Evolutionary conservation across 2,329 filamentous ascomycete species (phyloP), one percentile per base, ranked within the genome.

Genomic region (Ascochyta clinopodiicola): DNA sequence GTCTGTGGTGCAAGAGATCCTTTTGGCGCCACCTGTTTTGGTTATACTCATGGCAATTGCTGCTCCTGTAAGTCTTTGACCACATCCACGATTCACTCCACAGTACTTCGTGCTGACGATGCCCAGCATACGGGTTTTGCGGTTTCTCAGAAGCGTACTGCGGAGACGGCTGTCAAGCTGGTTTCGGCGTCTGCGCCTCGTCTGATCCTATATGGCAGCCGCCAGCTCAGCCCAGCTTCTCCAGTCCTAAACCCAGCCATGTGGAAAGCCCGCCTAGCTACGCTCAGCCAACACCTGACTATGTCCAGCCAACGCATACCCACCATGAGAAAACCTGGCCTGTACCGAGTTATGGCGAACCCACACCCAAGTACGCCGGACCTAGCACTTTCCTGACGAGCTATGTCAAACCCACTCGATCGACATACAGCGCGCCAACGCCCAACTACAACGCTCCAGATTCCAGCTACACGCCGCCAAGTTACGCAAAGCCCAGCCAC

Each of bases 11-110:
- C 8, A 15, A 39, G 29, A 8, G 32, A 32, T 10, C 12, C 34
- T 12, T 19, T 15, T 2, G 48, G 48, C 6, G 53, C 38, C 3
- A 59, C 40, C 1, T 63, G 58, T 21, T 34, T 37, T 7, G 46
- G 47, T 2, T 56, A 36, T 22, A 19, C n/a, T n/a, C 48, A 44
- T 7, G 59, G 59, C 8, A 36, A 52, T 15, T 62, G 56, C 29
- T 62, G 59, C 42, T 62, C 59, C 25, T 19, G 54, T 57, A 43
- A 39, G 45, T 35, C 24, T 10, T 7, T 25, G 12, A 34, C 12
- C 12, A 34, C 6, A 29, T 15, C 29, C 2, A 31, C 15, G 15
- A 10, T 6, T 13, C 15, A 9, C 12, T 32, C 15, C 19, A 22
- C 12, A 8, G 21, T 8, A 3, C 13, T 9, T 8, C 0, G 1